Base-by-base conservation (phyloP, 192 early-diverging fungal genomes). In the Funneliformis mosseae region DNA sequence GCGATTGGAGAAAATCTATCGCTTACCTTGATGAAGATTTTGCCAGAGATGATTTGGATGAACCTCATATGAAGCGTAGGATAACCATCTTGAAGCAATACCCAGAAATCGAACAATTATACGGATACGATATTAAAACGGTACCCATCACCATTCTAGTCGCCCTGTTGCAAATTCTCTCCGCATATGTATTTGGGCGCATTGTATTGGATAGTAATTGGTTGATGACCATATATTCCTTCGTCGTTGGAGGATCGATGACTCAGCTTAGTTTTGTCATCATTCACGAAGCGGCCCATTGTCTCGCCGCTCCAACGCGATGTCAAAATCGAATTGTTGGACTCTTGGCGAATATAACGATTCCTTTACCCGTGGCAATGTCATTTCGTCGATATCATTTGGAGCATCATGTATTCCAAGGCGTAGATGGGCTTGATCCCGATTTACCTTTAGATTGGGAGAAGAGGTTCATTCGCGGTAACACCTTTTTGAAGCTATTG, bases 341-440 rank as follows among this genome's bases (percentile, higher is more conserved):
- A 12, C 86, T 95, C 75, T 77, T 95, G 27, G 95, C 92, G 78
- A 99, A 99, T 89, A 89, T 97, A 66, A 91, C 91, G 76, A 91
- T 99, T 78, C 92, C 92, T 2, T 91, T 94, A 9, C 94, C 94
- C 8, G 89, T 95, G 39, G 92, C 93, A 25, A 89, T 90, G 82
- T 95, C 94, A 25, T 95, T 95, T 88, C 92, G 94, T 69, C 88
- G 93, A 6, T 94, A 94, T 82, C 97, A 99, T 85, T 88, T 98
- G 76, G 97, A 97, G 85, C 97, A 99, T 84, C 97, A 99, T 88
- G 94, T 94, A n/a, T 97, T 92, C 87, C 96, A 97, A 87, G 97
- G 97, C 21, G 96, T 98, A 16, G 91, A 92, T 28, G 96, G 96
- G 21, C 91, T 94, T 82, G 97, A 99, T 82, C 94, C 96, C 68